These are phyloP conservation scores for Passalora sequoiae DNA, from an alignment of 2,329 filamentous ascomycete species.

Conservation along the genomic window DNA sequence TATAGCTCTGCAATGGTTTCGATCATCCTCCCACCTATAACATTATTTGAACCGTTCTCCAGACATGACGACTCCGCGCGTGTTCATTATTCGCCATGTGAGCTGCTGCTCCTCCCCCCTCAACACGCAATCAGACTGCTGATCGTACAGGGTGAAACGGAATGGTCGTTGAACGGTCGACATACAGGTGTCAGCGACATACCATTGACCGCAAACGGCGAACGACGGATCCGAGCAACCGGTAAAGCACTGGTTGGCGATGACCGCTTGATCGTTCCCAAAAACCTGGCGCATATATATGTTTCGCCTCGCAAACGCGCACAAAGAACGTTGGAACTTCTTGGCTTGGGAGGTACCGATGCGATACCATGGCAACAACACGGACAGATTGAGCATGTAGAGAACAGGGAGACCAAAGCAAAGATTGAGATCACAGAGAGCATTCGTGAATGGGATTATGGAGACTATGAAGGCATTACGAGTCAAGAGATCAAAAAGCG, in stretches of 20 bases:
- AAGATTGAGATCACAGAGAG: constrained; percentile 48
- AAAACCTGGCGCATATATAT: constrained; percentile 80
- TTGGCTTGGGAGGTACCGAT: constrained; percentile 63
- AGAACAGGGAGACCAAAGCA: constrained; percentile 34
- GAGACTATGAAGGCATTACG: constrained; percentile 56
- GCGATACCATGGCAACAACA: constrained; percentile 61
- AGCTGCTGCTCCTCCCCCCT: not conserved
- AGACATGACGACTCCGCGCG: constrained; percentile 41
- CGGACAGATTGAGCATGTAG: constrained; percentile 25
- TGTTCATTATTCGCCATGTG: constrained; percentile 60
- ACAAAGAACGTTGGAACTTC: constrained; percentile 82
- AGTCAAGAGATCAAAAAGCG: constrained; percentile 46
- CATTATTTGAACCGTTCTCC: not conserved
- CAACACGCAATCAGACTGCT: not conserved
- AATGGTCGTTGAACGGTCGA: constrained; percentile 80
- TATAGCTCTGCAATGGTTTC: too few species aligned
- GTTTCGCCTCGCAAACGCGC: constrained; percentile 82
- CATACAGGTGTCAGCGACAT: constrained; percentile 84
- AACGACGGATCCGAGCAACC: constrained; percentile 54
- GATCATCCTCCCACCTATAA: not conserved
- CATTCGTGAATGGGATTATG: constrained; percentile 59
- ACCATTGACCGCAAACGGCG: constrained; percentile 72
- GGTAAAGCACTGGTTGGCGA: constrained; percentile 77
- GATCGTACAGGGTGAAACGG: constrained; percentile 67
- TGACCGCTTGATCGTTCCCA: constrained; percentile 78